Conservation (phyloP, 2,329 filamentous ascomycete genomes). For the Ceratocystis lukuohia region DNA sequence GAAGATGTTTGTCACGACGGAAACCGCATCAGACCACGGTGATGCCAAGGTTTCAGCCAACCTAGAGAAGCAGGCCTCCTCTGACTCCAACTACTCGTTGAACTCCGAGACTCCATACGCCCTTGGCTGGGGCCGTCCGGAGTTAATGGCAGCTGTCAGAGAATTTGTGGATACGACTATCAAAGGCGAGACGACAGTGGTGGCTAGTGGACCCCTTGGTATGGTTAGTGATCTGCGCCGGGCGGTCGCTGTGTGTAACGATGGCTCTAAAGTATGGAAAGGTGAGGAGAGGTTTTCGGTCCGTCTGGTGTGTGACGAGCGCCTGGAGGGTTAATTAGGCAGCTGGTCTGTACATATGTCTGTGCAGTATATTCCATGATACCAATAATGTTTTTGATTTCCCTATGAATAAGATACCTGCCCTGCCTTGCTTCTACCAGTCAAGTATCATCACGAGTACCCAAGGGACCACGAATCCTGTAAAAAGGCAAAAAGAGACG, state of each 20-base stretch:
- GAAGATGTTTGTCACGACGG: constrained; percentile 42
- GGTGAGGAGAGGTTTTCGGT: constrained; percentile 45
- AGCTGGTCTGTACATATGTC: neutral
- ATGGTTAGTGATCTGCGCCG: constrained; percentile 46
- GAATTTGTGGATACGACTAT: constrained; percentile 37
- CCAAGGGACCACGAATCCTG: too few species aligned
- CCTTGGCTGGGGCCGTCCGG: constrained; percentile 28
- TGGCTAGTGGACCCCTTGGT: constrained; percentile 45
- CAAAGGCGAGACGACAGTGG: constrained; percentile 39
- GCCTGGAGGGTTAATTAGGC: constrained; percentile 36
- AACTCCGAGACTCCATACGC: constrained; percentile 17
- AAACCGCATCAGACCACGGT: constrained; percentile 21
- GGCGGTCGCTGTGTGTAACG: constrained; percentile 42
- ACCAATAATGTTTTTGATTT: constrained; percentile 10
- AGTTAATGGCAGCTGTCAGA: constrained; percentile 34
- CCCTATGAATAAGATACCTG: constrained; percentile 3
- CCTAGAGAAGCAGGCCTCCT: constrained; percentile 20
- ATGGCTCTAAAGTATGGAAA: constrained; percentile 40
- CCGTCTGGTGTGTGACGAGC: constrained; percentile 45
- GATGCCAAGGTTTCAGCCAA: constrained; percentile 13
- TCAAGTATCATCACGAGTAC: too few species aligned
- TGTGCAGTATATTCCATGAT: constrained; percentile 10
- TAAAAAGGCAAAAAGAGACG: neutral
- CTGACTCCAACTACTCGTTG: constrained; percentile 22
- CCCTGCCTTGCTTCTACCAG: neutral